Evolutionary conservation across 345 rosid species (phyloP), one percentile per base, ranked within the genome.

Genomic region (Erysimum cheiranthoides): DNA sequence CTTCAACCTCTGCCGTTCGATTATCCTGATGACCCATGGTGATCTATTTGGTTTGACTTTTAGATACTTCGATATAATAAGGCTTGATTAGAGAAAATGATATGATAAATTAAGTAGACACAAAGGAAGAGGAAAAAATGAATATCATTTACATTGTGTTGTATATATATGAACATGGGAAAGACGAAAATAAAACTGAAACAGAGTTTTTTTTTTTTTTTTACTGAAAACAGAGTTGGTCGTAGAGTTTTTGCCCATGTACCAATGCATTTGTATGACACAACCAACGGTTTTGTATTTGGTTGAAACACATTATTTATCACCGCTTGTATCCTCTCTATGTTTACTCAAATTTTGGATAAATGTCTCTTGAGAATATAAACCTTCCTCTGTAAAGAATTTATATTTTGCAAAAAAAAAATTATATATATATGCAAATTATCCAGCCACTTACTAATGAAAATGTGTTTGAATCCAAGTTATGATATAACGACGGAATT

Each of bases 11-110:
- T 86, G 42, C 91, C 92, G 71, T 95, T 85, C 78, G 93, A 90
- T 87, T 88, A 83, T 65, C 97, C 97, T 2, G 84, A 86, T 13
- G 88, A 87, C 16, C 87, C 91, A 0, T 90, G 93, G 96, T 87
- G 69, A 79, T 35, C 62, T 16, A n/a, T 68, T 28, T 45, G 17
- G 31, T 47, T 36, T 9, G 2, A 32, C 6, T 60, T 45, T 10
- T 13, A 9, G 31, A 5, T 25, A 49, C 30, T 60, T 35, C 12
- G 16, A 61, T 72, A 49, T 12, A 28, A 16, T 38, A 62, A 50
- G 9, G 34, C 0, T 32, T 69, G 36, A 30, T 40, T 16, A 69
- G 5, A 8, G 17, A 8, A 40, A 11, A 10, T 11, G 6, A 5
- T 54, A 10, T 54, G 63, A 69, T 43, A 63, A 43, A 42, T 28